phyloP scores from a whole-genome alignment of 345 rosid genomes.

The Camelina sativa region DNA sequence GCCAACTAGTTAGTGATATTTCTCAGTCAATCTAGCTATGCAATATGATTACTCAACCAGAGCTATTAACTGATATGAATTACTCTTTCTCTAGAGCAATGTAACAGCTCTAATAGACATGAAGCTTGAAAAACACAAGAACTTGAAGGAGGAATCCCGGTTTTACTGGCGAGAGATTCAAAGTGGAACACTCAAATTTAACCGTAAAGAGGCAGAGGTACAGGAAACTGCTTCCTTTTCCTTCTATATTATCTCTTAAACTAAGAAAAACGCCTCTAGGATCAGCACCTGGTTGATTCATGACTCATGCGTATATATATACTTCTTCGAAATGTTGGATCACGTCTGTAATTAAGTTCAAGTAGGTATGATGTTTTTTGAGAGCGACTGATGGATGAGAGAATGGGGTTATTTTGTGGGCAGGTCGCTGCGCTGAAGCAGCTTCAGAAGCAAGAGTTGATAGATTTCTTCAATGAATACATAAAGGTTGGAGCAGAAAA shows the following conservation, averaged over 20 bases:
- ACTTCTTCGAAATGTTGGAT: background rate
- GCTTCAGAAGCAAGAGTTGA: conserved; percentile 69
- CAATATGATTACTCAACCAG: conserved; percentile 18
- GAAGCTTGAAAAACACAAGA: conserved; percentile 96
- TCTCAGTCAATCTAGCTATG: conserved; percentile 11
- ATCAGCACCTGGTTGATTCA: conserved; percentile 1
- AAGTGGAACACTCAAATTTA: conserved; percentile 75
- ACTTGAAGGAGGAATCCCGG: conserved; percentile 75
- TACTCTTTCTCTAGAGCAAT: conserved; percentile 58
- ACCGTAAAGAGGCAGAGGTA: conserved; percentile 84
- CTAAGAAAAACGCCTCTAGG: background rate
- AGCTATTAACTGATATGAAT: conserved; percentile 24
- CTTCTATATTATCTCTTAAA: conserved; percentile 1
- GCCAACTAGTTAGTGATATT: conserved; percentile 11
- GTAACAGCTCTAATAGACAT: conserved; percentile 80
- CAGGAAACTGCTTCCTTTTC: conserved; percentile 2
- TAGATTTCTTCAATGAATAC: conserved; percentile 71
- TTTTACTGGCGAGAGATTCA: conserved; percentile 77
- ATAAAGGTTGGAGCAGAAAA: conserved; percentile 67
- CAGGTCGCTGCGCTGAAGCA: conserved; percentile 73
- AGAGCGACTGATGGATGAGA: background rate
- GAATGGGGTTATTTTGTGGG: conserved; percentile 25
- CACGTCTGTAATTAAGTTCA: background rate
- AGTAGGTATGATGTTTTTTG: background rate
- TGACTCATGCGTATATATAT: background rate